A percentile compares a stretch with the other conserved stretches of the same genome.
Evolutionary conservation across 1,284 basidiomycete genomes (phyloP).

Genomic region (Ustilago bromivora): DNA sequence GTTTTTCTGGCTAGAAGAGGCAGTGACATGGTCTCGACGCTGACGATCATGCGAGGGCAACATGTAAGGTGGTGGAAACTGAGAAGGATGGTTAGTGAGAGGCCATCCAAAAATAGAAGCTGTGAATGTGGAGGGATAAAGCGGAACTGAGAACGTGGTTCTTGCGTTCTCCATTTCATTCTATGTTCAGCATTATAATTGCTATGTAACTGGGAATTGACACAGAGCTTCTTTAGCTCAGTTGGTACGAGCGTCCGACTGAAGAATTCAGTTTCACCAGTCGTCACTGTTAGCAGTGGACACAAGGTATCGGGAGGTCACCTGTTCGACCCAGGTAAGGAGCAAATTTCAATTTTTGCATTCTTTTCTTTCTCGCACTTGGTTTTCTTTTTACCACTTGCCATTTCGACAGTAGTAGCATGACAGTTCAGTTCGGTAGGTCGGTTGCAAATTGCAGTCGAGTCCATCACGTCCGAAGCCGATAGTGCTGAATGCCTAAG

Average conservation of each 20-base stretch:
- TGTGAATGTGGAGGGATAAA: constrained; percentile 17
- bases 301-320: constrained; percentile 44
- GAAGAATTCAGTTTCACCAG: constrained; percentile 49
- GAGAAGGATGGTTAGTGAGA: not conserved
- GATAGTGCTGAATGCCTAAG: no score
- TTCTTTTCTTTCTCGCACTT: not conserved
- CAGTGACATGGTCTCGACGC: constrained; percentile 14
- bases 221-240: constrained; percentile 50
- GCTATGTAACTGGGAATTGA: fast-evolving
- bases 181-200: not conserved
- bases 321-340: constrained; percentile 56
- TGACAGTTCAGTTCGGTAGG: no score
- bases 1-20: constrained; percentile 11
- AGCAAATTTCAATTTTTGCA: constrained; percentile 31
- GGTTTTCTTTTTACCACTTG: not conserved
- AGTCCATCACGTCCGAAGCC: no score
- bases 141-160: not conserved
- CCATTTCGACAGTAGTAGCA: no score
- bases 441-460: no score
- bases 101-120: constrained; percentile 1
- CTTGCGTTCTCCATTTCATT: not conserved
- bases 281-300: constrained; percentile 27
- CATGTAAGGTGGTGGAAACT: not conserved
- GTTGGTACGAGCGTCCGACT: constrained; percentile 61
- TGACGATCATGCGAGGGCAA: not conserved